Percentiles rank a stretch among this genome's conserved stretches.
These are phyloP conservation scores for Leucocoprinus leucothites DNA, from an alignment of 768 basidiomycete species.

Conservation along the genomic window DNA sequence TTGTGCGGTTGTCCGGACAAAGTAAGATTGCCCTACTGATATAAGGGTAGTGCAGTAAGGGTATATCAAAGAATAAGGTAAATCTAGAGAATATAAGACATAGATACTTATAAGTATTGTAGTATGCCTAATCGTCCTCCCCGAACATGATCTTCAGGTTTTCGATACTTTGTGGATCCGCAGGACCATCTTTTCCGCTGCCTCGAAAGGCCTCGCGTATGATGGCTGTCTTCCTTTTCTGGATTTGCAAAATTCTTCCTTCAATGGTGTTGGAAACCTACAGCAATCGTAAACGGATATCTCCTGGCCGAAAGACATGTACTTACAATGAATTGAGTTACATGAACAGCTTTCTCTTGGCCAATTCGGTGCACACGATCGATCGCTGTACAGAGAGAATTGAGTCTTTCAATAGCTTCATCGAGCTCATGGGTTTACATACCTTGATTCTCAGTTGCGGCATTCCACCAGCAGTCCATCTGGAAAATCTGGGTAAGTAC, in stretches of 20 bases:
- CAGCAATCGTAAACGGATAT: not conserved
- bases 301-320: no score
- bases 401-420: not conserved
- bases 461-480: slow-evolving; percentile 97
- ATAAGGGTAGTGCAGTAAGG: no score
- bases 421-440: not conserved
- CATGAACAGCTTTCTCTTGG: slow-evolving; percentile 77
- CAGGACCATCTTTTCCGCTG: slow-evolving; percentile 34
- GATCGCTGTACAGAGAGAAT: slow-evolving; percentile 50
- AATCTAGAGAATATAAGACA: no score
- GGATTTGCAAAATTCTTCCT: slow-evolving; percentile 75
- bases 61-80: no score
- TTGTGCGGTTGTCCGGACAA: no score
- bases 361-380: slow-evolving; percentile 86
- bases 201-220: slow-evolving; percentile 81
- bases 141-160: slow-evolving; percentile 83
- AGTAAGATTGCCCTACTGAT: no score
- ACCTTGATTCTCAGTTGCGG: slow-evolving; percentile 81
- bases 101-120: no score
- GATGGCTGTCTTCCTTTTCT: slow-evolving; percentile 84
- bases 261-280: slow-evolving; percentile 77
- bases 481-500: slow-evolving; percentile 23
- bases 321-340: slow-evolving; percentile 80
- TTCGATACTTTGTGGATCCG: slow-evolving; percentile 71
- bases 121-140: slow-evolving; percentile 33